A percentile compares a stretch with the other conserved stretches of the same genome.
Evolutionary conservation across 345 rosid genomes (phyloP).

Genomic region (Populus tremula): DNA sequence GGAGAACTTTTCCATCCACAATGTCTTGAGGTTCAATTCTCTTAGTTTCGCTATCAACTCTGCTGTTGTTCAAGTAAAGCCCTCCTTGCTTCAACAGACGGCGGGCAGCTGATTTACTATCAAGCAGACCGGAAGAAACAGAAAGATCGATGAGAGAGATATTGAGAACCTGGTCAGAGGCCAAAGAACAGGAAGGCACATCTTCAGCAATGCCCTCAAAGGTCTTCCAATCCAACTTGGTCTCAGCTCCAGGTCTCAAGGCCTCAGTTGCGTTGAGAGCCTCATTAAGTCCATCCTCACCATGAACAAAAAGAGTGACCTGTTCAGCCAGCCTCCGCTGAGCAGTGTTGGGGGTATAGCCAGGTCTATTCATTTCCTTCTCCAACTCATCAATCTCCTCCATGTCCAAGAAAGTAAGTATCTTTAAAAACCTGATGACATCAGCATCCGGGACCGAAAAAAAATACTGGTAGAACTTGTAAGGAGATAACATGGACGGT

Average conservation of each 20-base stretch:
- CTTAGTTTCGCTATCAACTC: slow-evolving; percentile 70
- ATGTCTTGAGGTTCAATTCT: slow-evolving; percentile 68
- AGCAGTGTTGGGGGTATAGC: slow-evolving; percentile 63
- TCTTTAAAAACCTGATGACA: slow-evolving; percentile 70
- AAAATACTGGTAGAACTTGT: slow-evolving; percentile 90
- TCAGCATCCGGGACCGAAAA: slow-evolving; percentile 87
- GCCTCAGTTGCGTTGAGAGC: slow-evolving; percentile 93
- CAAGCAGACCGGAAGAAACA: slow-evolving; percentile 76
- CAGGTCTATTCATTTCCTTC: slow-evolving; percentile 61
- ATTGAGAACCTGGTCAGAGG: slow-evolving; percentile 52
- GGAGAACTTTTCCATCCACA: slow-evolving; percentile 84
- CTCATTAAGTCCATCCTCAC: slow-evolving; percentile 82
- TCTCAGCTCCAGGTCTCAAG: slow-evolving; percentile 85
- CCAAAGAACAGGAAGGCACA: slow-evolving; percentile 74
- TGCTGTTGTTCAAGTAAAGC: slow-evolving; percentile 81
- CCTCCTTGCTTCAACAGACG: slow-evolving; percentile 93
- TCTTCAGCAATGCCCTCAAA: slow-evolving; percentile 85
- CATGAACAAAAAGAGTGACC: slow-evolving; percentile 87
- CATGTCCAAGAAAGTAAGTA: slow-evolving; percentile 69
- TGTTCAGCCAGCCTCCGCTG: slow-evolving; percentile 87
- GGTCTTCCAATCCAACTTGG: slow-evolving; percentile 79
- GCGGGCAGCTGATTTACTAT: slow-evolving; percentile 79
- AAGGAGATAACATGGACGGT: slow-evolving; percentile 69
- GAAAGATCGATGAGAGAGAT: slow-evolving; percentile 63
- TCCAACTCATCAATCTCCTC: slow-evolving; percentile 64